Evolutionary conservation across 768 basidiomycete genomes (phyloP).

Genomic region (Pleurotus cornucopiae): DNA sequence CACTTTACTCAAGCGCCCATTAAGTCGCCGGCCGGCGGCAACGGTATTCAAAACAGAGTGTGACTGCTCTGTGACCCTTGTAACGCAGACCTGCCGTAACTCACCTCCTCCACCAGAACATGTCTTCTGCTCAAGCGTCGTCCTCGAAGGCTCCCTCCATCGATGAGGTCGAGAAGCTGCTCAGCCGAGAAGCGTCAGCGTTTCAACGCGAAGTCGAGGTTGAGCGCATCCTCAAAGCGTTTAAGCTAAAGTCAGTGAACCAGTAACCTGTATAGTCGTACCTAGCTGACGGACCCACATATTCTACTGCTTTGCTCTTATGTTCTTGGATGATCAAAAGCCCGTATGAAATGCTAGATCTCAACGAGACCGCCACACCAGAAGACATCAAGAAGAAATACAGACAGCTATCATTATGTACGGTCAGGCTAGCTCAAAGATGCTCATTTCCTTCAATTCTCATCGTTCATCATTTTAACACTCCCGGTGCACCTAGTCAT

Average conservation of each 20-base stretch:
- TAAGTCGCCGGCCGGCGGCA: background rate
- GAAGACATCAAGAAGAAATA: slow-evolving; percentile 91
- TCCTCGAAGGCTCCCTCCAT: slow-evolving; percentile 24
- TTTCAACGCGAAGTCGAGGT: slow-evolving; percentile 87
- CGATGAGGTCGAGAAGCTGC: slow-evolving; percentile 72
- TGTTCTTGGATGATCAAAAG: slow-evolving; percentile 32
- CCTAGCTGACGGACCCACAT: background rate
- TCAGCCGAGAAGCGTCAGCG: slow-evolving; percentile 77
- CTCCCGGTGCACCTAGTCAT: slow-evolving; percentile 57
- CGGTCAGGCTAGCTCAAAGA: slow-evolving; percentile 22
- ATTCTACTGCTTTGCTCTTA: background rate
- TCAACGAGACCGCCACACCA: slow-evolving; percentile 63
- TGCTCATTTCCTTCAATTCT: slow-evolving; percentile 1
- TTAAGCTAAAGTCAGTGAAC: slow-evolving; percentile 85
- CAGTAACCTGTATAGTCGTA: background rate
- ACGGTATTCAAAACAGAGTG: background rate
- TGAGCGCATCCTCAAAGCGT: slow-evolving; percentile 87
- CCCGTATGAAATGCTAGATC: slow-evolving; percentile 91
- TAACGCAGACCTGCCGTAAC: background rate
- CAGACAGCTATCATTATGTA: slow-evolving; percentile 80
- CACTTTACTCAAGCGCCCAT: background rate
- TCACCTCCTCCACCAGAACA: slow-evolving; percentile 6
- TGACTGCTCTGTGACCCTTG: background rate
- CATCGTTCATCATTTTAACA: background rate
- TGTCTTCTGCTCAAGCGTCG: slow-evolving; percentile 8